phyloP scores from a whole-genome alignment of 441 rosid genomes.

The Erodium chrysanthum region DNA sequence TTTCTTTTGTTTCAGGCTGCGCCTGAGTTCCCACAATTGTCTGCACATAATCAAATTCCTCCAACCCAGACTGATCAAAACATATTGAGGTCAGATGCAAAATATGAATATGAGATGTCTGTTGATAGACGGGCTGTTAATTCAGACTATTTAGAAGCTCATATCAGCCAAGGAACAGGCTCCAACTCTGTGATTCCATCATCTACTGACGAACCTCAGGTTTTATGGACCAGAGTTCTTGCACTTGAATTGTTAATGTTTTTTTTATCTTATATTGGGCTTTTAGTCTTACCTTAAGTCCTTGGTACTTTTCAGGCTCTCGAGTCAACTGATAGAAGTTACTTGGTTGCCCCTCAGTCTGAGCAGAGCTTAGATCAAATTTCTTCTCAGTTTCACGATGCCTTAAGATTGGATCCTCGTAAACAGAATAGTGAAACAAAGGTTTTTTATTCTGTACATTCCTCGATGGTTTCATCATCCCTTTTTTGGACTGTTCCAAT shows the following conservation, averaged over 20 bases:
- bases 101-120: constrained; percentile 43
- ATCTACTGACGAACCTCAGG: constrained; percentile 53
- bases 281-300: no score
- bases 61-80: constrained; percentile 38
- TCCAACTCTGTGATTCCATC: constrained; percentile 38
- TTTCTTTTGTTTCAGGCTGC: constrained; percentile 33
- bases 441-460: constrained; percentile 26
- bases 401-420: constrained; percentile 30
- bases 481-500: background rate
- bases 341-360: constrained; percentile 31
- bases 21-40: constrained; percentile 41
- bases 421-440: constrained; percentile 34
- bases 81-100: constrained; percentile 38
- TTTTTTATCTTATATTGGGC: no score
- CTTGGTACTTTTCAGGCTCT: constrained; percentile 32
- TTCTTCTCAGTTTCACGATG: constrained; percentile 49
- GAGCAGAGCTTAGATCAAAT: constrained; percentile 49
- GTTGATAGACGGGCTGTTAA: constrained; percentile 46
- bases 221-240: constrained; percentile 13
- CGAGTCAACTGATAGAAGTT: constrained; percentile 42
- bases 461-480: background rate
- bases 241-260: no score
- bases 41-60: constrained; percentile 41
- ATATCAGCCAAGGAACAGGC: constrained; percentile 35
- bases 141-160: constrained; percentile 45